Conservation (phyloP, 2,329 filamentous ascomycete species). For the Dendrostoma leiphaemia region DNA sequence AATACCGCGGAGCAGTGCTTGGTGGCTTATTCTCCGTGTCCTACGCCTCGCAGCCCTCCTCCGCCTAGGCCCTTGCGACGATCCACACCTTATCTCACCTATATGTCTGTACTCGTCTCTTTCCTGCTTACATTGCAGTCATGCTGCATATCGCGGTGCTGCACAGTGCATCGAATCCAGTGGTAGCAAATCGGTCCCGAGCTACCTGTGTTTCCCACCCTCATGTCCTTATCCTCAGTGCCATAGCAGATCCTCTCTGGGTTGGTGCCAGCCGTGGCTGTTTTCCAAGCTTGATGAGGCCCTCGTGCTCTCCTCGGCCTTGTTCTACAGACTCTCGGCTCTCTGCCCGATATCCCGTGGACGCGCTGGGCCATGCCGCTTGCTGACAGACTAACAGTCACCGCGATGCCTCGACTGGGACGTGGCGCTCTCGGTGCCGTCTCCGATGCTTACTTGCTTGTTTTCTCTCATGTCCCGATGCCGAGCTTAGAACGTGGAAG, state of each 20-base stretch:
- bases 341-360: constrained; percentile 3
- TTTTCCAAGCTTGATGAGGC: neutral
- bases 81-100: neutral
- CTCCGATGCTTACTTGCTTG: neutral
- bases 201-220: constrained; percentile 3
- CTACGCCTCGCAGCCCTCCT: neutral
- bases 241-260: neutral
- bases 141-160: constrained; percentile 1
- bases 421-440: neutral
- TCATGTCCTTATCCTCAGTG: neutral
- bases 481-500: too few relatives aligned
- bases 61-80: neutral
- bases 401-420: neutral
- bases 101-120: neutral
- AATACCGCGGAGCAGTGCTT: neutral
- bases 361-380: neutral
- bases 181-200: constrained; percentile 11
- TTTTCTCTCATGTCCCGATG: neutral
- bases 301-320: neutral
- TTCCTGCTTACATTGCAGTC: neutral
- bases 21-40: neutral
- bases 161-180: constrained; percentile 13
- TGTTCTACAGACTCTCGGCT: constrained; percentile 1
- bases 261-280: neutral
- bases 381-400: neutral